These are phyloP conservation scores for Huntiella savannae DNA, from an alignment of 2,329 filamentous ascomycete genomes.

Conservation along the genomic window DNA sequence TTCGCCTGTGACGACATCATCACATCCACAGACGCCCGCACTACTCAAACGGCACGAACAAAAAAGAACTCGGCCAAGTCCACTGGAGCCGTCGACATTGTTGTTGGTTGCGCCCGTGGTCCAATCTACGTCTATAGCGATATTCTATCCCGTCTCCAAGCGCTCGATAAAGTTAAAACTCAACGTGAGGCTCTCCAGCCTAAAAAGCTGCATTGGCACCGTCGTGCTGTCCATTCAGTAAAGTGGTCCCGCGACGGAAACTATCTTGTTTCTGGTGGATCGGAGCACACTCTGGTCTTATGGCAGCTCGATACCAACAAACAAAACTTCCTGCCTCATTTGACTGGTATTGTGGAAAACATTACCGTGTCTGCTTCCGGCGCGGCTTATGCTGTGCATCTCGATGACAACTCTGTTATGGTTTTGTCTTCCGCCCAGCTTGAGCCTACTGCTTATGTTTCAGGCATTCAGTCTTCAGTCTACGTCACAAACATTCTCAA, in stretches of 20 bases:
- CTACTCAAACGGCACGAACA: slow-evolving; percentile 15
- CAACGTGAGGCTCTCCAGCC: slow-evolving; percentile 32
- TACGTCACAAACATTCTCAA: slow-evolving; percentile 31
- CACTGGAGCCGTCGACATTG: slow-evolving; percentile 41
- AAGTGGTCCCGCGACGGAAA: slow-evolving; percentile 95
- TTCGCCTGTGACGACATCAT: slow-evolving; percentile 44
- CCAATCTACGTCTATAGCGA: slow-evolving; percentile 69
- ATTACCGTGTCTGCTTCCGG: slow-evolving; percentile 65
- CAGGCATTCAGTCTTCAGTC: slow-evolving; percentile 54
- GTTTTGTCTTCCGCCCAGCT: slow-evolving; percentile 79
- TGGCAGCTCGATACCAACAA: slow-evolving; percentile 86
- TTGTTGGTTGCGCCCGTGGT: slow-evolving; percentile 58
- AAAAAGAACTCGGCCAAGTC: slow-evolving; percentile 10
- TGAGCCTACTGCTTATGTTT: slow-evolving; percentile 64
- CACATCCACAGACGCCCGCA: slow-evolving; percentile 44
- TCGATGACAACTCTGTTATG: slow-evolving; percentile 86
- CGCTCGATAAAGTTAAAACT: slow-evolving; percentile 20
- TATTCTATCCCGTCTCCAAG: slow-evolving; percentile 39
- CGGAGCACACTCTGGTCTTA: slow-evolving; percentile 71
- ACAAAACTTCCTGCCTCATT: slow-evolving; percentile 71
- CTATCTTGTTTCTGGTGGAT: slow-evolving; percentile 83
- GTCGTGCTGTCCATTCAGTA: slow-evolving; percentile 59
- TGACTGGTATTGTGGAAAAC: slow-evolving; percentile 68
- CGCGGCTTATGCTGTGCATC: slow-evolving; percentile 62
- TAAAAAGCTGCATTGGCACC: slow-evolving; percentile 77